Evolutionary conservation across 345 rosid species (phyloP), one percentile per base, ranked within the genome.

Genomic region (Kandelia obovata): DNA sequence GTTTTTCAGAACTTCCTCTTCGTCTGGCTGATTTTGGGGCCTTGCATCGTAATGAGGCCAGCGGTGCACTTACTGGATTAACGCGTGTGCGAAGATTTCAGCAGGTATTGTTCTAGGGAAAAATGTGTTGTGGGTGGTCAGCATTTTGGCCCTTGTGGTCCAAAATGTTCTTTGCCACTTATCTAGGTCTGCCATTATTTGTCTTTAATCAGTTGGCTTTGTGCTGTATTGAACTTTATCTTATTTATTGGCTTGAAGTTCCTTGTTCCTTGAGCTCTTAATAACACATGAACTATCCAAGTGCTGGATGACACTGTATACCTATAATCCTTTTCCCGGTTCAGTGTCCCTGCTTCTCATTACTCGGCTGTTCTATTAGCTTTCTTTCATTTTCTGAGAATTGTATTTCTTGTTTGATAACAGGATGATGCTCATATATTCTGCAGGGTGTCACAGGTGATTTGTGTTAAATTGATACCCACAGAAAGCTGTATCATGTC

Each of bases 361-460:
- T 58, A 34, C n/a, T 57, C 49, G 16, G 21, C 21, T 47, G 26
- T 58, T 17, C n/a, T 61, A 28, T 11, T 49, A 10, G 23, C 11
- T 25, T n/a, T 56, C 11, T 5, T 7, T 49, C 32, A 34, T 13
- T 32, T 20, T 59, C 62, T 20, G 58, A 11, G 16, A 11, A 15
- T 21, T 28, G 27, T 17, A 10, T 46, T n/a, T 16, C 21, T 20
- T 20, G 15, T 78, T 76, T 69, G 74, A 68, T 69, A 77, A 32
- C 96, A 94, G 99, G 99, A 92, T 78, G 96, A 92, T 80, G 96
- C 97, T 71, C 97, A 90, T 77, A 92, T 95, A 68, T 92, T 95
- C 84, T 95, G 97, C 79, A 84, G 85, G 82, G 89, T 87, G 71
- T 76, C 83, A 17, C 97, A 92, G 93, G 97, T 92, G 66, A 75